Base-by-base conservation (phyloP, 257 asterid species). In the Haberlea rhodopensis region DNA sequence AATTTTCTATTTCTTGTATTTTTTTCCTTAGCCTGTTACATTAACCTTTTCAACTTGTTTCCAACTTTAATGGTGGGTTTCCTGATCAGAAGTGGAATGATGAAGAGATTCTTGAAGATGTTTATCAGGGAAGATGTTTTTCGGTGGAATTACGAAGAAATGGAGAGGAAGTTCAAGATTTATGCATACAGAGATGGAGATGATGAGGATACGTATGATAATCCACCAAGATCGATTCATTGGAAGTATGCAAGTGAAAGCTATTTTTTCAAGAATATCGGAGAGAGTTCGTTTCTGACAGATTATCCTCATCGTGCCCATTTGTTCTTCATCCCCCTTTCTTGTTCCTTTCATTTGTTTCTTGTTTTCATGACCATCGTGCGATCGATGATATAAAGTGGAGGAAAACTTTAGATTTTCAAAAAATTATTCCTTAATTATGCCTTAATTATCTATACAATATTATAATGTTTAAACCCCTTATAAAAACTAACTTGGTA, bases 191-290 rank as follows among this genome's bases (percentile, higher is more conserved):
- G 75, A 53, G 84, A 75, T 51, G 87, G 72, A 1, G 80, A 82
- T 67, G 75, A 73, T 28, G 7, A 8, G 0, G 57, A 72, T 3
- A 69, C 78, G 22, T 63, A 51, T 52, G 73, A 79, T n/a, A 75
- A 70, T 57, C 69, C 82, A 16, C 18, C 46, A 37, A 37, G 46
- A 37, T 15, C 51, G 13, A 73, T 73, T 60, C 70, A 83, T 1
- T 86, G 88, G 53, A 81, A 77, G 75, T 86, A 83, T 46, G 82
- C 86, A 13, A 83, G 86, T 28, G 94, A 86, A 55, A 85, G 80
- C 10, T 79, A 71, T 60, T 86, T 86, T 67, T 81, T 83, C 70
- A 82, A 73, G 73, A 83, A 81, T 63, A 71, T 86, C 40, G 75
- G 83, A 69, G 88, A 83, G 54, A 81, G 88, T 65, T 40, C 20